These are phyloP conservation scores for Hypoxylon sp. DNA, from an alignment of 2,329 filamentous ascomycete genomes.

Conservation along the genomic window DNA sequence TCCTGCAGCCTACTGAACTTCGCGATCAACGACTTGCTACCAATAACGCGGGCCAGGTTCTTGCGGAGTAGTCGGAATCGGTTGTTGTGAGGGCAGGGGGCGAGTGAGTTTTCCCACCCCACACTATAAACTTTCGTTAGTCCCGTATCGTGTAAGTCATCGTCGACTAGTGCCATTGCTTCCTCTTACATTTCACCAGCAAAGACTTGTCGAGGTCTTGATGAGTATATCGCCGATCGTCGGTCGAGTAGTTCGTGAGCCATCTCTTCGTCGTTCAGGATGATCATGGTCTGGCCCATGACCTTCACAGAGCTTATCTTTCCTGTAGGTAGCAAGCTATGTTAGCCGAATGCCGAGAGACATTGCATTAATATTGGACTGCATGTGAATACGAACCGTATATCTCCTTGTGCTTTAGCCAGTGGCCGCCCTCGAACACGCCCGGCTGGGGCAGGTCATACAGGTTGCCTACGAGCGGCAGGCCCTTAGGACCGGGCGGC, in stretches of 20 bases:
- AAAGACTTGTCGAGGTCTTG: conserved; percentile 46
- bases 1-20: conserved; percentile 55
- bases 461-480: conserved; percentile 60
- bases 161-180: neutral
- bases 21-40: conserved; percentile 50
- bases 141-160: neutral
- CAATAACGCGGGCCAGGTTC: conserved; percentile 54
- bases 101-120: conserved; percentile 50
- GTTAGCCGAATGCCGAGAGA: too few species aligned
- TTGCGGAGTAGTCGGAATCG: conserved; percentile 54
- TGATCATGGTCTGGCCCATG: conserved; percentile 51
- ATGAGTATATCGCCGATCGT: conserved; percentile 47
- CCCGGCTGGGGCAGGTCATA: conserved; percentile 54
- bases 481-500: conserved; percentile 59
- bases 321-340: conserved; percentile 11
- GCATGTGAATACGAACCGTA: conserved; percentile 43
- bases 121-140: conserved; percentile 28
- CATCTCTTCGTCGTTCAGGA: conserved; percentile 49
- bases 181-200: conserved; percentile 47
- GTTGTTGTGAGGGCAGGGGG: conserved; percentile 48
- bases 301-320: conserved; percentile 52
- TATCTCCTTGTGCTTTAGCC: conserved; percentile 51
- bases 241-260: conserved; percentile 51
- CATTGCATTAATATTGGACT: too few species aligned
- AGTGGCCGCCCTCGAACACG: conserved; percentile 50